Conservation (phyloP, 2,329 filamentous ascomycete species). For the Fusarium sp. region DNA sequence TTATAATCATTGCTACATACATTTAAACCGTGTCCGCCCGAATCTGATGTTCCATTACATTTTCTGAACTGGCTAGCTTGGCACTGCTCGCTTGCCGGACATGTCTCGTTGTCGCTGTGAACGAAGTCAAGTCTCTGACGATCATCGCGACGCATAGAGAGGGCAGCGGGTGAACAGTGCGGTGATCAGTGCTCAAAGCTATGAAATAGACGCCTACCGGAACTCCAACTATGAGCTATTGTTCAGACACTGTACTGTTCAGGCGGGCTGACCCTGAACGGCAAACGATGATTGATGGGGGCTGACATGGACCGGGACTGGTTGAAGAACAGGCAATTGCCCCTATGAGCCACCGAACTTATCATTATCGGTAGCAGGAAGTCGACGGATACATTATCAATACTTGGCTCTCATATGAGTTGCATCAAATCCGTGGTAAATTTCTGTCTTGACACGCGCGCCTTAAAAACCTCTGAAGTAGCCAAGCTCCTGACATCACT, state of each 20-base stretch:
- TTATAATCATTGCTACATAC: neutral
- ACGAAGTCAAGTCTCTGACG: neutral
- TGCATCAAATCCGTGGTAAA: too few species aligned
- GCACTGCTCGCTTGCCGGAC: accelerated
- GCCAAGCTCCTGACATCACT: too few species aligned
- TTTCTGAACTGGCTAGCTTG: accelerated
- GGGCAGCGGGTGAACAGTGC: neutral
- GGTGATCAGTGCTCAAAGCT: accelerated
- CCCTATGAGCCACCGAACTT: too few species aligned
- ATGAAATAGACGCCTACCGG: neutral
- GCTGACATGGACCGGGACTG: too few species aligned
- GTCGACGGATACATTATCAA: too few species aligned
- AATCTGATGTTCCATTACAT: neutral
- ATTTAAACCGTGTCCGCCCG: too few species aligned
- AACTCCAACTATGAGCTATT: accelerated
- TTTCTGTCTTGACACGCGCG: too few species aligned
- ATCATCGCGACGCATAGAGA: neutral
- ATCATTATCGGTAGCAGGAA: too few species aligned
- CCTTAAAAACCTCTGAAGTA: neutral
- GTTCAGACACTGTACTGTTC: too few species aligned
- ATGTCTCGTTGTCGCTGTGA: neutral
- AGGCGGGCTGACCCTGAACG: accelerated
- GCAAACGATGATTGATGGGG: too few species aligned
- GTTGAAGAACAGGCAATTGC: too few species aligned
- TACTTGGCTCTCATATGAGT: neutral